Evolutionary conservation across 1,284 basidiomycete species (phyloP).

Genomic region (Uromyces viciae-fabae): DNA sequence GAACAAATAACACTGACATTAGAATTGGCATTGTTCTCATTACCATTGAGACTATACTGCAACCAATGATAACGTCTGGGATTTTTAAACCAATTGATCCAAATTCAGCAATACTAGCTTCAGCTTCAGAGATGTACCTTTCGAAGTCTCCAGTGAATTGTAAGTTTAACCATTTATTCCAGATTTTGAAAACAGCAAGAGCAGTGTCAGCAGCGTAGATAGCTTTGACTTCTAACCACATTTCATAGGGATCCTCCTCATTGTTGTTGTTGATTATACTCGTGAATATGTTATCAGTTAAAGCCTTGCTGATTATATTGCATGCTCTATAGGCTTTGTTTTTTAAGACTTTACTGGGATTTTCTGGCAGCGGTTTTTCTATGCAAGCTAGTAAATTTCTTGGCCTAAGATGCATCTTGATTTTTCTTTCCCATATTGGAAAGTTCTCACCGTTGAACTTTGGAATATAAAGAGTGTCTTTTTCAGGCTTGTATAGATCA

Average conservation of each 20-base stretch:
- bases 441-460: neutral
- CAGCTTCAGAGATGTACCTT: neutral
- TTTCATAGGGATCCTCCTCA: neutral
- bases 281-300: neutral
- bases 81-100: neutral
- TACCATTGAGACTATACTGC: neutral
- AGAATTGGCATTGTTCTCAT: neutral
- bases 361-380: neutral
- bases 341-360: neutral
- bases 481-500: neutral
- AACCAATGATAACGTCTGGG: neutral
- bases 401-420: neutral
- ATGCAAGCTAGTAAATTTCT: no score
- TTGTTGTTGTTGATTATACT: neutral
- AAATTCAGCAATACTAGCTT: neutral
- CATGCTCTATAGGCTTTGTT: neutral
- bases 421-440: neutral
- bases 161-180: neutral
- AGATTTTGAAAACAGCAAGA: neutral
- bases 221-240: neutral
- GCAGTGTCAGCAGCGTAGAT: neutral
- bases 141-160: neutral
- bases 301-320: neutral
- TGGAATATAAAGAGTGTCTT: neutral
- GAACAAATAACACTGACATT: neutral